phyloP scores from a whole-genome alignment of 495 filamentous ascomycete species.

The Talaromyces nanjingensis region DNA sequence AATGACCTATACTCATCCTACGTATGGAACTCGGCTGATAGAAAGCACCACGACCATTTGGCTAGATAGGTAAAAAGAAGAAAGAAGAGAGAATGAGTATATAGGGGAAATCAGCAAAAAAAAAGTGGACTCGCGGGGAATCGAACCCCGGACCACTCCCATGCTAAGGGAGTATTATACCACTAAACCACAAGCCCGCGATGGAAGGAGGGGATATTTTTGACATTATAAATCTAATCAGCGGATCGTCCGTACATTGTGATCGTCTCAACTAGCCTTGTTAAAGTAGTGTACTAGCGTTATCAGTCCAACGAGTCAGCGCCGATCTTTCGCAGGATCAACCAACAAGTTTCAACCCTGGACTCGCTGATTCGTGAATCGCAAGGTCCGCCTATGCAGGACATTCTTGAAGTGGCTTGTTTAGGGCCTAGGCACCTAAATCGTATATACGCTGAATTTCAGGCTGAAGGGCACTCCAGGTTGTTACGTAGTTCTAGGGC shows the following conservation, averaged over 20 bases:
- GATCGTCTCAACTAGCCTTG: no score
- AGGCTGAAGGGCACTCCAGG: background rate
- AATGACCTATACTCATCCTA: background rate
- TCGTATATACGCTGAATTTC: background rate
- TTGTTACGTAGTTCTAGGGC: background rate
- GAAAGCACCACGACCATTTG: background rate
- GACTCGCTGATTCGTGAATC: background rate
- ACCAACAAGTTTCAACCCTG: background rate
- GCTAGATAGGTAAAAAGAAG: background rate
- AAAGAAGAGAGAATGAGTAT: background rate
- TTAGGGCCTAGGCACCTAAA: background rate
- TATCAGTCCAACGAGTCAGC: background rate
- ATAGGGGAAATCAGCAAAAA: conserved; percentile 13
- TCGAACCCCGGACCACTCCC: conserved; percentile 34
- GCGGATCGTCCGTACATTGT: no score
- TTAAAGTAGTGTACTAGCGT: no score
- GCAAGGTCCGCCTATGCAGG: background rate
- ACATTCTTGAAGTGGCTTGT: background rate
- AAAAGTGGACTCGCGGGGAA: conserved; percentile 26
- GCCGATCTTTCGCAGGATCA: background rate
- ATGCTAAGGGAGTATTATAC: conserved; percentile 34
- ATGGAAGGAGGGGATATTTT: background rate
- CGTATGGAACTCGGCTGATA: background rate
- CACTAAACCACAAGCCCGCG: conserved; percentile 16
- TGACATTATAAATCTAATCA: background rate